Evolutionary conservation across 176 grass and related monocot species (phyloP), one percentile per base, ranked within the genome.

Genomic region (Cocos nucifera): DNA sequence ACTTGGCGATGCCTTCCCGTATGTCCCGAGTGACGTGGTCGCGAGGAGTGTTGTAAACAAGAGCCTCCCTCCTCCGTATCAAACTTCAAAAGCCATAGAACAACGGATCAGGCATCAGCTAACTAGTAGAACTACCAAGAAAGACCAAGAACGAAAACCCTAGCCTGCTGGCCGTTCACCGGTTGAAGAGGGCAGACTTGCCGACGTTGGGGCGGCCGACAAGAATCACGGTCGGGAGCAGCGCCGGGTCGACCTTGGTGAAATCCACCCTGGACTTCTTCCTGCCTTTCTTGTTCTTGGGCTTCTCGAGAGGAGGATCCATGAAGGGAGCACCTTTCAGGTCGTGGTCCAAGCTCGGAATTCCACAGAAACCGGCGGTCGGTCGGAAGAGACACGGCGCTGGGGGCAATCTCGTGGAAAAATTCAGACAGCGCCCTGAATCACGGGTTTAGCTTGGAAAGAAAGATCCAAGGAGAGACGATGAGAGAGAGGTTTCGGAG

Each of bases 11-110:
- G 28, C 92, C 92, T 76, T 97, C 92, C 19, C 87, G 77, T 27
- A 97, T 85, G 21, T 97, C 92, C 19, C 87, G 84, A 2, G 92
- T 97, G 63, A 97, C 92, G 76, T 97, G 92, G 53, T 97, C 92
- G 22, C 87, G 87, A 1, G 87, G 92, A 61, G 92, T 97, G 75
- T 97, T 97, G 65, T 91, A 97, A 39, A 97, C 92, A 62, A 97
- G 75, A 3, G 87, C 92, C 65, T 97, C 92, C 77, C 92, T 91
- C 56, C 92, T 85, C 62, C 78, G 76, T 73, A 97, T 88, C 48
- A 91, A 80, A 55, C 92, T 97, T 64, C 67, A 22, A 28, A 17
- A 26, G 22, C 15, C 4, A 51, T 52, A 29, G 1, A n/a, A 51
- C 21, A 20, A 58, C 16, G 8, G 10, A 9, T 44, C 10, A 23